A percentile compares a stretch with the other conserved stretches of the same genome.
Evolutionary conservation across 495 filamentous ascomycete genomes (phyloP).

Genomic region (Thermochaetoides thermophila): DNA sequence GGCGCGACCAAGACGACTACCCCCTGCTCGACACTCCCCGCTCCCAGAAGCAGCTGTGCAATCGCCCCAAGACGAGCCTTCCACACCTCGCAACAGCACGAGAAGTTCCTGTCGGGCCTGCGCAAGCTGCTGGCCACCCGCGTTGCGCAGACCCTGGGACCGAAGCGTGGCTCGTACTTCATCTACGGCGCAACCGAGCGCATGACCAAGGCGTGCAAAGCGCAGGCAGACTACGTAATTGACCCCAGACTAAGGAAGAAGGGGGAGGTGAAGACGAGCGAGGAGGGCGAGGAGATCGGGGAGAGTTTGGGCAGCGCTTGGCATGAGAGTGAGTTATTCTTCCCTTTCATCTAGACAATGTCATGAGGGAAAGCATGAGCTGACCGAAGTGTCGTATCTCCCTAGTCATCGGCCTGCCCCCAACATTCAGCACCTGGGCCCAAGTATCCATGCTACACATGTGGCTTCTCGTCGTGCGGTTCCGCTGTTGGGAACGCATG

Average conservation of each 20-base stretch:
- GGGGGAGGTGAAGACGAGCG: conserved; percentile 44
- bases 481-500: conserved; percentile 56
- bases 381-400: too few species aligned
- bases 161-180: conserved; percentile 11
- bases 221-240: conserved; percentile 61
- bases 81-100: conserved; percentile 2
- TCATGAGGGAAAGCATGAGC: too few species aligned
- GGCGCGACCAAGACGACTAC: neutral
- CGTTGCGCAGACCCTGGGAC: conserved; percentile 1
- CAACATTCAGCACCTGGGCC: conserved; percentile 89
- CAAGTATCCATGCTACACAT: conserved; percentile 93
- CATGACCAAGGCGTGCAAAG: conserved; percentile 62
- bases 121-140: conserved; percentile 1
- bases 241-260: conserved; percentile 40
- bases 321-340: conserved; percentile 52
- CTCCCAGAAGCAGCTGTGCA: neutral
- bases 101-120: conserved; percentile 1
- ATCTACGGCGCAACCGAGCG: conserved; percentile 50
- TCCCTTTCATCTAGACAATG: too few species aligned
- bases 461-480: conserved; percentile 79
- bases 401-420: conserved; percentile 46
- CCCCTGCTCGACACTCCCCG: neutral
- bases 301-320: conserved; percentile 61
- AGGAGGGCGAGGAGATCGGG: conserved; percentile 64
- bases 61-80: conserved; percentile 2